Evolutionary conservation across 1,284 basidiomycete genomes (phyloP).

Genomic region (Marasmius sp.): DNA sequence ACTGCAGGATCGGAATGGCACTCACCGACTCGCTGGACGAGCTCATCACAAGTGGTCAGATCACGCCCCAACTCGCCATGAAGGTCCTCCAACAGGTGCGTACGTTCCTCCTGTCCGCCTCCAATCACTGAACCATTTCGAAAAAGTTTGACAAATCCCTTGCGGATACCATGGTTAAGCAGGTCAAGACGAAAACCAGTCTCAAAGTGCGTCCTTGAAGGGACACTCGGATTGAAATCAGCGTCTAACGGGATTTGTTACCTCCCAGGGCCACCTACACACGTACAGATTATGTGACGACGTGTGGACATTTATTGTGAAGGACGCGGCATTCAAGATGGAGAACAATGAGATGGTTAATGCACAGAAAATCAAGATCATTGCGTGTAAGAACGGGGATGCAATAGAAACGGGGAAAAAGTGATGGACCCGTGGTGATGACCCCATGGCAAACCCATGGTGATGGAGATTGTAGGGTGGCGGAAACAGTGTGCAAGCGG

Average conservation of each 20-base stretch:
- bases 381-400: conserved; percentile 93
- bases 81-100: conserved; percentile 91
- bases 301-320: conserved; percentile 96
- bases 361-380: conserved; percentile 87
- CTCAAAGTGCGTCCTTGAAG: conserved; percentile 64
- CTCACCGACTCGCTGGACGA: conserved; percentile 99
- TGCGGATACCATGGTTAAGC: conserved; percentile 86
- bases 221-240: no score
- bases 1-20: conserved; percentile 43
- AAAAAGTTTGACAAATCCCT: conserved; percentile 91
- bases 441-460: no score
- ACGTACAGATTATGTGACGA: conserved; percentile 96
- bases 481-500: neutral
- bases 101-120: neutral
- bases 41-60: conserved; percentile 94
- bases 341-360: conserved; percentile 83
- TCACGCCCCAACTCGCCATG: conserved; percentile 97
- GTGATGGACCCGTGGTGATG: conserved; percentile 6
- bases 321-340: conserved; percentile 92
- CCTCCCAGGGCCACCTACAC: conserved; percentile 76
- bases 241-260: neutral
- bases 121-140: conserved; percentile 1
- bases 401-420: conserved; percentile 53
- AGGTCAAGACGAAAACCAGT: conserved; percentile 89
- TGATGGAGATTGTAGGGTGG: no score